phyloP scores from a whole-genome alignment of 441 rosid species.

The Melastoma candidum region DNA sequence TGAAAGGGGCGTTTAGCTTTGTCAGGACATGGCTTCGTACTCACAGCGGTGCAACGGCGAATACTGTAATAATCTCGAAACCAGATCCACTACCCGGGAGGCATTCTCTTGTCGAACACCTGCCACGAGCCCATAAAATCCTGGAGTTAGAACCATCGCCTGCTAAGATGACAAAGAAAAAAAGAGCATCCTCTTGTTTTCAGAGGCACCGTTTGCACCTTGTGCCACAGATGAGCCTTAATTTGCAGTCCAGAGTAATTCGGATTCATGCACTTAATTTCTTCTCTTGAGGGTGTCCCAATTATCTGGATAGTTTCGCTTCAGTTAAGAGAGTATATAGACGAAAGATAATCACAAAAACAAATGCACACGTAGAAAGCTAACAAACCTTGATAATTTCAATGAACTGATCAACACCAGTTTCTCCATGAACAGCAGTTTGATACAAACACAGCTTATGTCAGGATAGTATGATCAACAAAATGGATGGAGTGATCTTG shows the following conservation, averaged over 20 bases:
- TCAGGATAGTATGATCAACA: background rate
- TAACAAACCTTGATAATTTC: constrained; percentile 14
- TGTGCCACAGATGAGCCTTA: no score
- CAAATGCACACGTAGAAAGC: background rate
- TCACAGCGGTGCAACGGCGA: constrained; percentile 17
- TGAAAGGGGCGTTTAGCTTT: background rate
- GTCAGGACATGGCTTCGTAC: background rate
- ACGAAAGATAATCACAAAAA: background rate
- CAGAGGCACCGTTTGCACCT: no score
- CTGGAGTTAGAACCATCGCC: no score
- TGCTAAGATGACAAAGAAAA: background rate
- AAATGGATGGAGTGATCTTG: no score
- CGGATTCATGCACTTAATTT: no score
- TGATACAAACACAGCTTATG: background rate
- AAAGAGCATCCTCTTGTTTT: background rate
- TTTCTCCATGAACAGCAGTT: constrained; percentile 16
- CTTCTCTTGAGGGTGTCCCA: no score
- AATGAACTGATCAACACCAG: constrained; percentile 17
- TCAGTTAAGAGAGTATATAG: no score
- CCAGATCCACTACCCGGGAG: constrained; percentile 18
- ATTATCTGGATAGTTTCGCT: no score
- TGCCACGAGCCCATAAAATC: background rate
- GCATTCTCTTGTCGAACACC: constrained; percentile 19
- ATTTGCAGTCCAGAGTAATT: no score
- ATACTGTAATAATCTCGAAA: constrained; percentile 17